Percentiles rank a stretch among this genome's conserved stretches.
phyloP scores from a whole-genome alignment of 805 yeast species.

The Schwanniomyces vanrijiae region DNA sequence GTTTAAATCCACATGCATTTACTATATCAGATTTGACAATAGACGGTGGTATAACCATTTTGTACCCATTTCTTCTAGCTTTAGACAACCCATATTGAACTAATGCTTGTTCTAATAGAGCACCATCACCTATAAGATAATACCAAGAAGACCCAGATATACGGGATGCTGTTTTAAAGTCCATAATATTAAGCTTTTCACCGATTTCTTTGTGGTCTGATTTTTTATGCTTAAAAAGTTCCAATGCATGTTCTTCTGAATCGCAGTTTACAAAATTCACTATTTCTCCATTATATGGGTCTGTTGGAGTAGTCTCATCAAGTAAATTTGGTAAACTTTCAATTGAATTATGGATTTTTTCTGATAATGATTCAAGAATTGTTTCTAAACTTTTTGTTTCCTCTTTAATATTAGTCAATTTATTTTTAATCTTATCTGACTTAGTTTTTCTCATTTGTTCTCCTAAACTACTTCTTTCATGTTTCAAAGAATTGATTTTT shows the following conservation, averaged over 20 bases:
- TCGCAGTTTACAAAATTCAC: conserved; percentile 54
- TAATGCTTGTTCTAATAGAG: conserved; percentile 84
- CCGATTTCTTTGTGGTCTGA: conserved; percentile 75
- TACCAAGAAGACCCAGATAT: conserved; percentile 89
- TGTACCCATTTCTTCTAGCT: conserved; percentile 69
- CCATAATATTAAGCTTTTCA: conserved; percentile 61
- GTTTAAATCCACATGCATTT: conserved; percentile 91
- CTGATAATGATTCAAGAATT: conserved; percentile 26
- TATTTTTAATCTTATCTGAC: conserved; percentile 10
- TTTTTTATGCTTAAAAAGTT: conserved; percentile 7
- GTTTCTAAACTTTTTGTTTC: conserved; percentile 26
- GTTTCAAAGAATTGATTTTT: conserved; percentile 25
- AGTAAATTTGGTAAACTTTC: conserved; percentile 65
- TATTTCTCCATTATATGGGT: conserved; percentile 40
- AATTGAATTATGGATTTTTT: conserved; percentile 36
- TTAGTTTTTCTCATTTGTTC: conserved; percentile 16
- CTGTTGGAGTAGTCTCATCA: conserved; percentile 45
- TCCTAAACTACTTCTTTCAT: conserved; percentile 27
- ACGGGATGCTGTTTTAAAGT: conserved; percentile 68
- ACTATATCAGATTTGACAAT: conserved; percentile 77
- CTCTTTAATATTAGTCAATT: conserved; percentile 23
- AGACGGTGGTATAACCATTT: conserved; percentile 78
- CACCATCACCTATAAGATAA: conserved; percentile 81
- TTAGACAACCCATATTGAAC: conserved; percentile 70
- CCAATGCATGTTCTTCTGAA: conserved; percentile 23